Conservation (phyloP, 192 early-diverging fungal species). For the Chytriomyces hyalinus region DNA sequence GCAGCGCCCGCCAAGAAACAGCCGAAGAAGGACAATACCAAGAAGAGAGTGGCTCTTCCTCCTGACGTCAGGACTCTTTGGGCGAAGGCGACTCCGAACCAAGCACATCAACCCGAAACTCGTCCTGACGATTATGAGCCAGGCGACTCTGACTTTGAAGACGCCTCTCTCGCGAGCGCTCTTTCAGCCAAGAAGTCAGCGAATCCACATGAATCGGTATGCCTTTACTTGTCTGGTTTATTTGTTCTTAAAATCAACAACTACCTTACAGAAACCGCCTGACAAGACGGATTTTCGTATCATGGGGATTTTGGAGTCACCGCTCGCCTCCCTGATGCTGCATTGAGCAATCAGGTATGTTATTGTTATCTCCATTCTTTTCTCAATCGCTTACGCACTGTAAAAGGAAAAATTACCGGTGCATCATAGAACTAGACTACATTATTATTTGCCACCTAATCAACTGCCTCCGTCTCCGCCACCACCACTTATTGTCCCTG, state of each 20-base stretch:
- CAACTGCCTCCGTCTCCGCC: no score
- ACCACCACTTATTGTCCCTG: no score
- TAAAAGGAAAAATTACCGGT: no score
- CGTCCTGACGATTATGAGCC: neutral
- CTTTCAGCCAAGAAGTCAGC: neutral
- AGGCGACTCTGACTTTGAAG: constrained; percentile 3
- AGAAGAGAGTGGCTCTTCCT: neutral
- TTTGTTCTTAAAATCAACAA: neutral
- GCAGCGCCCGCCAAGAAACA: no score
- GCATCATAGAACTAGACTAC: neutral
- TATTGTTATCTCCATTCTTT: neutral
- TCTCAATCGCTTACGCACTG: no score
- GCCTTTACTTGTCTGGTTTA: neutral
- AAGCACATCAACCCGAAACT: neutral
- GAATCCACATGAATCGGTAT: neutral
- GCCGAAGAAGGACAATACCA: no score
- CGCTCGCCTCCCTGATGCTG: neutral
- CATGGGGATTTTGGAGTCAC: neutral
- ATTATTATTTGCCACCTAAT: neutral
- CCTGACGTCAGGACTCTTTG: neutral
- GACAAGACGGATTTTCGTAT: neutral
- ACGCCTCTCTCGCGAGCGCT: neutral
- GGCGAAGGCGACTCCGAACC: neutral
- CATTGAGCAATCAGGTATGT: neutral
- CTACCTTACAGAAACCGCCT: neutral